Percentiles rank a stretch among this genome's conserved stretches.
Conservation (phyloP, 371 early-diverging fungal genomes). For the Choanephora cucurbitarum region DNA sequence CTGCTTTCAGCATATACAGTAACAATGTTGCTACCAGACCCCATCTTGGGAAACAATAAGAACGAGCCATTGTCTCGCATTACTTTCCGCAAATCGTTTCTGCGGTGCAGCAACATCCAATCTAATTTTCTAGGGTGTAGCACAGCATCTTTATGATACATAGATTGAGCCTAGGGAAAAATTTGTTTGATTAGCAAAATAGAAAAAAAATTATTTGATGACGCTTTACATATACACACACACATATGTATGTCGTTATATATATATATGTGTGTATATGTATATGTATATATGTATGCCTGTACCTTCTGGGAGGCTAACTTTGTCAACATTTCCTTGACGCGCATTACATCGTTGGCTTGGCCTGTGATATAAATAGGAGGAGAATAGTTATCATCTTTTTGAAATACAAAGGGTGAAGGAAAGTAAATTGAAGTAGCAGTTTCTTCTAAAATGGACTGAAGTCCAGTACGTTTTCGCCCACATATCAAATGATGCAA, state of each 20-base stretch:
- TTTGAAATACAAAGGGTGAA: slow-evolving; percentile 50
- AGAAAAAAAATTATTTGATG: too few species aligned
- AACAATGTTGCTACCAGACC: slow-evolving; percentile 53
- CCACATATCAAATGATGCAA: slow-evolving; percentile 63
- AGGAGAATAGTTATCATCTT: slow-evolving; percentile 20
- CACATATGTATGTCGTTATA: too few species aligned
- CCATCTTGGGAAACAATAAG: slow-evolving; percentile 58
- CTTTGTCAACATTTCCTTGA: slow-evolving; percentile 35
- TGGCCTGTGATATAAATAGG: slow-evolving; percentile 43
- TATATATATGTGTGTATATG: too few species aligned
- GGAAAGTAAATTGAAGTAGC: slow-evolving; percentile 69
- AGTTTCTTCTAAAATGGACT: slow-evolving; percentile 66
- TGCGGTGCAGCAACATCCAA: slow-evolving; percentile 70
- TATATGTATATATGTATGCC: too few species aligned
- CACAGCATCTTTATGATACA: slow-evolving; percentile 46
- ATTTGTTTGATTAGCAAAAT: too few species aligned
- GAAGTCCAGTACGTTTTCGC: slow-evolving; percentile 60
- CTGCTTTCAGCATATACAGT: slow-evolving; percentile 67
- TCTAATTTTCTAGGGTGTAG: slow-evolving; percentile 71
- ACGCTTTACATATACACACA: too few species aligned
- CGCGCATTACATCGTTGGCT: slow-evolving; percentile 26
- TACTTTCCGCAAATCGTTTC: slow-evolving; percentile 66
- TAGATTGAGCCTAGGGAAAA: slow-evolving; percentile 42
- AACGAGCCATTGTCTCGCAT: slow-evolving; percentile 73
- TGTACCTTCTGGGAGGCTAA: slow-evolving; percentile 40